Evolutionary conservation across 257 asterid species (phyloP).

Genomic region (Petunia axillaris): DNA sequence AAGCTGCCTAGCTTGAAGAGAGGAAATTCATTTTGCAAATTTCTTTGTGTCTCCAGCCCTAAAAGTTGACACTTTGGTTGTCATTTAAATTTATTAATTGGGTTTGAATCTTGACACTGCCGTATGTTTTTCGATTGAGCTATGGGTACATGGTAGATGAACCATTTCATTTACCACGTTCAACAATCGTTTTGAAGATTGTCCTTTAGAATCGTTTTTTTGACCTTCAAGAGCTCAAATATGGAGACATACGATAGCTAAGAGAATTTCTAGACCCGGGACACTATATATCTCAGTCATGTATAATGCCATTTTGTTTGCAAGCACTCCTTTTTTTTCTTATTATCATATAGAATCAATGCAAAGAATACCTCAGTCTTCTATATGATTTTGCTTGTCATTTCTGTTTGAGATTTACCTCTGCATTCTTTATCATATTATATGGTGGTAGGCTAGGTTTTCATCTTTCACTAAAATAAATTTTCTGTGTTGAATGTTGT

Average conservation of each 20-base stretch:
- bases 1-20: background rate
- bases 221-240: constrained; percentile 18
- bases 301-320: background rate
- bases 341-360: background rate
- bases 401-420: background rate
- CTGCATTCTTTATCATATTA: background rate
- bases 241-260: background rate
- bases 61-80: background rate
- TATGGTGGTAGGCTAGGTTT: background rate
- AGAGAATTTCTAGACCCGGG: background rate
- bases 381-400: background rate
- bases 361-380: background rate
- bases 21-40: constrained; percentile 17
- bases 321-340: background rate
- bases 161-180: constrained; percentile 20
- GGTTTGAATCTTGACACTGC: constrained; percentile 5
- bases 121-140: background rate
- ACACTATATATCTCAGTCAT: background rate
- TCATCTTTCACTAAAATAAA: background rate
- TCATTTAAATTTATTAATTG: background rate
- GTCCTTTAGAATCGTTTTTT: background rate
- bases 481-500: background rate
- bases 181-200: constrained; percentile 9
- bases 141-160: background rate
- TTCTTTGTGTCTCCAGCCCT: background rate